Evolutionary conservation across 2,329 filamentous ascomycete genomes (phyloP).

Genomic region (Neodidymelliopsis sp.): DNA sequence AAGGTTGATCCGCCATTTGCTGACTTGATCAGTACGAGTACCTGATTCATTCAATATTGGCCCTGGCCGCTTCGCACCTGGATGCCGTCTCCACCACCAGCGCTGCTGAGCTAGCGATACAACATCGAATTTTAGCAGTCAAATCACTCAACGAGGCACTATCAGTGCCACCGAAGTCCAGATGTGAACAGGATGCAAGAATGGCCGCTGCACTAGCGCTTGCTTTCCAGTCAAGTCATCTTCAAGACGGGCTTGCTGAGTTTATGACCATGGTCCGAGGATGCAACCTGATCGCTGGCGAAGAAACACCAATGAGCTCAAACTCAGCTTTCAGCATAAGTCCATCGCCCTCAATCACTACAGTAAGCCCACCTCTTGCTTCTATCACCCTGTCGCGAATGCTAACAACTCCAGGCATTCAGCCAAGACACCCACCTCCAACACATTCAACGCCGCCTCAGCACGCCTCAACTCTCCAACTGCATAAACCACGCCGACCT

Average conservation of each 20-base stretch:
- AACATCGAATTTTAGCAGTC: constrained; percentile 71
- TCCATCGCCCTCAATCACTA: constrained; percentile 1
- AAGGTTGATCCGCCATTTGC: too few species aligned
- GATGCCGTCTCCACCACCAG: constrained; percentile 57
- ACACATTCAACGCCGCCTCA: constrained; percentile 40
- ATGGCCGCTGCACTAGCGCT: constrained; percentile 49
- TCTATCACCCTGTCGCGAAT: background rate
- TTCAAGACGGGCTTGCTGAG: constrained; percentile 47
- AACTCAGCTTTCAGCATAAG: constrained; percentile 43
- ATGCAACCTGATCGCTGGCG: constrained; percentile 45
- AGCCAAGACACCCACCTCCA: constrained; percentile 42
- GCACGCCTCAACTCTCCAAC: constrained; percentile 21
- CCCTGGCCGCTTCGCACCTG: constrained; percentile 72
- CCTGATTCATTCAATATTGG: constrained; percentile 74
- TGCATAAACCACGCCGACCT: constrained; percentile 38
- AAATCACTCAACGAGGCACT: constrained; percentile 53
- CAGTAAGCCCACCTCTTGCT: constrained; percentile 2
- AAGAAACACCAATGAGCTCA: constrained; percentile 26
- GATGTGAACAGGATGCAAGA: constrained; percentile 46
- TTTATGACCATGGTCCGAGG: constrained; percentile 50
- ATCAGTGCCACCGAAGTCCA: constrained; percentile 42
- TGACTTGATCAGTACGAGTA: constrained; percentile 63
- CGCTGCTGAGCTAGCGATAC: constrained; percentile 66
- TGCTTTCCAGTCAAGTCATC: constrained; percentile 49
- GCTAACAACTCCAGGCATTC: constrained; percentile 34